These are phyloP conservation scores for Aleurites moluccanus DNA, from an alignment of 441 rosid species.

Conservation along the genomic window DNA sequence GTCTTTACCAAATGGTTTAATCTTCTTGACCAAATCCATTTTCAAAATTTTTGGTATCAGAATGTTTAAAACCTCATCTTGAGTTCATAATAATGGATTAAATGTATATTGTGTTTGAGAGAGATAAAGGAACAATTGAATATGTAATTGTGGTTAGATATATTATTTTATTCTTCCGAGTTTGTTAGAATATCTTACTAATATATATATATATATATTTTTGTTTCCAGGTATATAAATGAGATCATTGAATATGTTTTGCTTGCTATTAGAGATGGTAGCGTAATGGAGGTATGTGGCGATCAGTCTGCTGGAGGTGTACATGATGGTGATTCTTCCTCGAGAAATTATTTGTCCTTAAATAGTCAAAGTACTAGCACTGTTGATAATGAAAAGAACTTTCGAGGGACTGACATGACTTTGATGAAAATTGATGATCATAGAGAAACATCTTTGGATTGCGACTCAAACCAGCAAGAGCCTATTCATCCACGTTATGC, in stretches of 20 bases:
- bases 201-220: neutral
- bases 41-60: neutral
- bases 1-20: neutral
- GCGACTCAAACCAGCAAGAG: constrained; percentile 36
- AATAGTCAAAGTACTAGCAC: constrained; percentile 18
- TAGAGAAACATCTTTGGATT: constrained; percentile 32
- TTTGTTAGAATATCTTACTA: neutral
- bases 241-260: constrained; percentile 73
- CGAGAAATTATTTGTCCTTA: constrained; percentile 33
- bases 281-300: constrained; percentile 39
- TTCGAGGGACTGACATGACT: constrained; percentile 39
- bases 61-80: neutral
- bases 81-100: neutral
- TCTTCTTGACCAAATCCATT: neutral
- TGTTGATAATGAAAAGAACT: neutral
- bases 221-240: constrained; percentile 67
- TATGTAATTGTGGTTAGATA: neutral
- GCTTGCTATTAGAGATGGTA: constrained; percentile 54
- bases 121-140: neutral
- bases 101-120: neutral
- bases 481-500: constrained; percentile 46
- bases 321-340: constrained; percentile 32
- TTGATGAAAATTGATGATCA: constrained; percentile 35
- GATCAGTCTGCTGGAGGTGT: constrained; percentile 45
- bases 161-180: neutral